Evolutionary conservation across 345 rosid genomes (phyloP).

Genomic region (Gossypium rotundifolium): DNA sequence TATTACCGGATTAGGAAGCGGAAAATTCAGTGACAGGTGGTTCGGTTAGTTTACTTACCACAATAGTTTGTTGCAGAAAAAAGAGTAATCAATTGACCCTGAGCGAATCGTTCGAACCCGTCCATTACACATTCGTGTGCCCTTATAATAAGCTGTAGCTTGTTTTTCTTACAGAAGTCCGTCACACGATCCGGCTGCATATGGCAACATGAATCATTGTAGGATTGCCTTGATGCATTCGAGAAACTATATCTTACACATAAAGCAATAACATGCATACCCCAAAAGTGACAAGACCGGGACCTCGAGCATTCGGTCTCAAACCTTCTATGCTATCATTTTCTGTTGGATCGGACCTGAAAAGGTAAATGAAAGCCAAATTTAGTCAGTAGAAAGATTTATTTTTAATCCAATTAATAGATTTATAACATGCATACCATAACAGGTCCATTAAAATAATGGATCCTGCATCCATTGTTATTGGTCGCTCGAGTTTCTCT

Average conservation of each 20-base stretch:
- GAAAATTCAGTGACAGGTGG: background rate
- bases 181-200: conserved; percentile 96
- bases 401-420: background rate
- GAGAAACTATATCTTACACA: background rate
- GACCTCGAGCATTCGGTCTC: conserved; percentile 99
- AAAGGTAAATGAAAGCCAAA: conserved; percentile 1
- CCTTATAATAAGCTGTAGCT: conserved; percentile 81
- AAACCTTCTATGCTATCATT: conserved; percentile 93
- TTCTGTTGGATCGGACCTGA: conserved; percentile 99
- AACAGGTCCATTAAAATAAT: conserved; percentile 82
- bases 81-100: conserved; percentile 93
- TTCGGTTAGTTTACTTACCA: conserved; percentile 40
- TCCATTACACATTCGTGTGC: conserved; percentile 99
- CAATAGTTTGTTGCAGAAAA: conserved; percentile 98
- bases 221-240: background rate
- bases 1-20: conserved; percentile 15
- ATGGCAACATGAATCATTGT: conserved; percentile 18
- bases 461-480: conserved; percentile 95
- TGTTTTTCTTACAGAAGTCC: conserved; percentile 95
- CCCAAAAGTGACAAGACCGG: conserved; percentile 99
- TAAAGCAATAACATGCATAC: conserved; percentile 34
- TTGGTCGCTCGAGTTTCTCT: conserved; percentile 89
- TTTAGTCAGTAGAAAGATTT: background rate
- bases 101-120: conserved; percentile 98
- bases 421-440: conserved; percentile 44